Conservation (phyloP, 2,329 filamentous ascomycete species). For the Xylaria sp. region DNA sequence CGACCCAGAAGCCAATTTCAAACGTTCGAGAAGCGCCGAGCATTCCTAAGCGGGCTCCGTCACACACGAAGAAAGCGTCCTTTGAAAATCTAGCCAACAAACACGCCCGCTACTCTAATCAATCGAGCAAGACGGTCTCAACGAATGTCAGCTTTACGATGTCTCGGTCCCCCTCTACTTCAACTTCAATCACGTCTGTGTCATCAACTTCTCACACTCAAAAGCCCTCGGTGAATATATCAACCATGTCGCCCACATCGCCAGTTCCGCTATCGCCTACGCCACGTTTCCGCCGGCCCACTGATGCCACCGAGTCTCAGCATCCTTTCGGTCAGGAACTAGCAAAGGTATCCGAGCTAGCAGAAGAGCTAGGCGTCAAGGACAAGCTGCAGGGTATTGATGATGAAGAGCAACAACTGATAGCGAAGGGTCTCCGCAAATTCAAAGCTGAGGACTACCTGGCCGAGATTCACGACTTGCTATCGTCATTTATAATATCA, state of each 20-base stretch:
- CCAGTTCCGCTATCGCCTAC: conserved; percentile 49
- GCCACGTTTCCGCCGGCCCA: conserved; percentile 45
- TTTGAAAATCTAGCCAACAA: conserved; percentile 79
- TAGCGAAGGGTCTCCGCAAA: conserved; percentile 75
- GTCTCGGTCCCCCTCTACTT: conserved; percentile 67
- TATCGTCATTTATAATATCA: conserved; percentile 67
- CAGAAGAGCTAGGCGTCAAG: conserved; percentile 82
- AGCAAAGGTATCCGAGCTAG: conserved; percentile 91
- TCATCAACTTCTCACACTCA: conserved; percentile 52
- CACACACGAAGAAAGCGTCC: conserved; percentile 86
- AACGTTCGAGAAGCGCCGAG: conserved; percentile 66
- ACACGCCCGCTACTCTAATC: conserved; percentile 63
- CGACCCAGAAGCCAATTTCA: conserved; percentile 58
- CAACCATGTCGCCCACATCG: conserved; percentile 49
- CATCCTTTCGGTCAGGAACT: conserved; percentile 88
- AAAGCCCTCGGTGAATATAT: conserved; percentile 43
- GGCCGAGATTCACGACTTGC: conserved; percentile 77
- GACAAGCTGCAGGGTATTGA: conserved; percentile 71
- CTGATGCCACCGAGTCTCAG: conserved; percentile 47
- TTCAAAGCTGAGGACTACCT: conserved; percentile 87
- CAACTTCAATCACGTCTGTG: conserved; percentile 62
- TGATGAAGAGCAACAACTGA: conserved; percentile 78
- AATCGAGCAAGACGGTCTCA: conserved; percentile 64
- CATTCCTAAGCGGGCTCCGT: conserved; percentile 82
- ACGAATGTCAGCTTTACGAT: conserved; percentile 67